A percentile compares a stretch with the other conserved stretches of the same genome.
These are phyloP conservation scores for Fimicolochytrium jonesii DNA, from an alignment of 192 early-diverging fungal genomes.

Conservation along the genomic window DNA sequence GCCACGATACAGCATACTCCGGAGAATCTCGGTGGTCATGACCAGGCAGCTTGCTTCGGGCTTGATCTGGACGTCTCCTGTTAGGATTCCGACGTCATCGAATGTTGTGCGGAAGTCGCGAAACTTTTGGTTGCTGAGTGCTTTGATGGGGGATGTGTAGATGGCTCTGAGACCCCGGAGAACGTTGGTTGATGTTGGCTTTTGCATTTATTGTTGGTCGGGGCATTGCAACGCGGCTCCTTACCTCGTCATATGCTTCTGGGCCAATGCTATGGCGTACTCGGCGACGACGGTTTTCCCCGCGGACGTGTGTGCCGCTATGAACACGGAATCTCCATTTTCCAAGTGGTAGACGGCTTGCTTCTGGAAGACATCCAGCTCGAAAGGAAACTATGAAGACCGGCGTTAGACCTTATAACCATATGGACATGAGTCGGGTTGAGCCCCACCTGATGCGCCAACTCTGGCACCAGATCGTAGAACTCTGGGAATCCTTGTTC, in stretches of 20 bases:
- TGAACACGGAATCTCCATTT: slow-evolving; percentile 91
- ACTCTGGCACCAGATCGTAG: slow-evolving; percentile 80
- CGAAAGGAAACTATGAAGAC: slow-evolving; percentile 86
- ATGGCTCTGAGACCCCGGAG: slow-evolving; percentile 78
- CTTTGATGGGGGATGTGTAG: slow-evolving; percentile 99
- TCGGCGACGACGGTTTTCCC: slow-evolving; percentile 99
- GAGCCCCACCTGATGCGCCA: slow-evolving; percentile 78
- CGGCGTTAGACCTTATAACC: too few species aligned
- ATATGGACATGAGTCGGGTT: too few species aligned
- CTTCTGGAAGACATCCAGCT: slow-evolving; percentile 96
- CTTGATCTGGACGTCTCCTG: slow-evolving; percentile 95
- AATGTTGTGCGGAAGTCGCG: slow-evolving; percentile 86
- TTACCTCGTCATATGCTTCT: slow-evolving; percentile 88
- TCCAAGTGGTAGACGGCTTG: slow-evolving; percentile 95
- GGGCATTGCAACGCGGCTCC: too few species aligned
- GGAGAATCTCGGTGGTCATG: slow-evolving; percentile 98
- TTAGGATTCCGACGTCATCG: slow-evolving; percentile 93
- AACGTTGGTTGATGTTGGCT: neutral
- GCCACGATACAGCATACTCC: slow-evolving; percentile 95
- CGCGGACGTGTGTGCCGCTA: slow-evolving; percentile 97
- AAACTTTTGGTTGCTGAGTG: slow-evolving; percentile 97
- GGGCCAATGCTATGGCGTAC: slow-evolving; percentile 91
- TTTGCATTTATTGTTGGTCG: neutral
- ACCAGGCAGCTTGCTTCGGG: slow-evolving; percentile 96
- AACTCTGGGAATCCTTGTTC: slow-evolving; percentile 86